Evolutionary conservation across 345 rosid species (phyloP).

Genomic region (Boechera divaricarpa): DNA sequence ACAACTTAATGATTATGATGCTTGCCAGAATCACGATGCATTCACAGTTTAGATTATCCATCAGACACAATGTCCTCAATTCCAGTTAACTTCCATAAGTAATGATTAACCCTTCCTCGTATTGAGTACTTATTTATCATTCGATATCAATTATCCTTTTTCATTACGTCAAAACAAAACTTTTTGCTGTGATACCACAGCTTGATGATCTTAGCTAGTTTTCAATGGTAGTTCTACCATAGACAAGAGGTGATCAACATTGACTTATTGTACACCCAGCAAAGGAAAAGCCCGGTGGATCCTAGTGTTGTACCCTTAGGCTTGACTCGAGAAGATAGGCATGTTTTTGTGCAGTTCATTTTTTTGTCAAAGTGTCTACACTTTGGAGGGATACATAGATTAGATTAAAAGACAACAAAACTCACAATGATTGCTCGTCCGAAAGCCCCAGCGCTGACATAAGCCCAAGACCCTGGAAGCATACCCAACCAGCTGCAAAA

Average conservation of each 20-base stretch:
- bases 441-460: constrained; percentile 96
- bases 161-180: not conserved
- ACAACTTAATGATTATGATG: not conserved
- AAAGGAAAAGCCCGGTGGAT: constrained; percentile 23
- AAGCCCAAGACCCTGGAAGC: constrained; percentile 99
- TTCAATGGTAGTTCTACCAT: constrained; percentile 9
- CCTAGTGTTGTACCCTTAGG: constrained; percentile 15
- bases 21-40: constrained; percentile 7
- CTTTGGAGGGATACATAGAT: not conserved
- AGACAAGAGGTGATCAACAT: constrained; percentile 4
- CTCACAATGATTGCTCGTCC: constrained; percentile 94
- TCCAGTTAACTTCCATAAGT: constrained; percentile 1
- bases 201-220: constrained; percentile 22
- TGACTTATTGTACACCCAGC: constrained; percentile 10
- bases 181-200: not conserved
- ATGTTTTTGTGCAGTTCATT: not conserved
- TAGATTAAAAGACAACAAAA: constrained; percentile 22
- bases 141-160: not conserved
- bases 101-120: not conserved
- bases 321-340: constrained; percentile 22
- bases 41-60: constrained; percentile 6
- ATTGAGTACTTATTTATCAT: not conserved
- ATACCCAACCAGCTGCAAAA: constrained; percentile 92
- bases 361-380: constrained; percentile 1
- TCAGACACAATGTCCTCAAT: not conserved